Percentiles rank a stretch among this genome's conserved stretches.
These are phyloP conservation scores for Candolleomyces aberdarensis DNA, from an alignment of 768 basidiomycete genomes.

Conservation along the genomic window DNA sequence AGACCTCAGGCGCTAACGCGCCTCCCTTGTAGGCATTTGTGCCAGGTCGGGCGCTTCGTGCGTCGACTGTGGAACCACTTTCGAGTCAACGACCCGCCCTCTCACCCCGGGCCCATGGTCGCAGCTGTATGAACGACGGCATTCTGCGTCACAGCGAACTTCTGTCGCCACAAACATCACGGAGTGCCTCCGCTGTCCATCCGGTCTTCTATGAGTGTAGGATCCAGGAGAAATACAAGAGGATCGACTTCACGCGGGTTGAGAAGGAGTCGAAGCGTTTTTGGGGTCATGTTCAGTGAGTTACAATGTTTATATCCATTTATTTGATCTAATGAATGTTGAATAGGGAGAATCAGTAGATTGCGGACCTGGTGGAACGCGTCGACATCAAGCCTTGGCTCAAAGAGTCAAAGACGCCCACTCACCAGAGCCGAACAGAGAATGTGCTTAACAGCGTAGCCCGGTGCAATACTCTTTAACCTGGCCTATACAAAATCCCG, in stretches of 20 bases:
- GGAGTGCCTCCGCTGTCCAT: constrained; percentile 21
- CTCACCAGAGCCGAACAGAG: constrained; percentile 25
- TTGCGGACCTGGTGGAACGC: constrained; percentile 28
- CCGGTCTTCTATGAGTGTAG: constrained; percentile 25
- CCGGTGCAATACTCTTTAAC: constrained; percentile 25
- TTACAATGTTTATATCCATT: background rate
- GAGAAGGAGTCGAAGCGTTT: constrained; percentile 27
- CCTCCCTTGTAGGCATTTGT: too few species aligned
- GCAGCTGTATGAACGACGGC: constrained; percentile 20
- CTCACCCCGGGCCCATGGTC: background rate
- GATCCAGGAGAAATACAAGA: constrained; percentile 21
- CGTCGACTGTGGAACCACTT: too few species aligned
- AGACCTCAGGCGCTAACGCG: too few species aligned
- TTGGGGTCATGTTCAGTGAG: constrained; percentile 25
- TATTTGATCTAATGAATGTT: background rate
- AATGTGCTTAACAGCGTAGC: constrained; percentile 24
- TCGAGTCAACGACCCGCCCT: background rate
- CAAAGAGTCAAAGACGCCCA: constrained; percentile 30
- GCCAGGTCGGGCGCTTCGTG: too few species aligned
- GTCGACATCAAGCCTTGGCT: constrained; percentile 40
- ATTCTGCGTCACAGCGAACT: constrained; percentile 25
- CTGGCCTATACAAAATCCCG: constrained; percentile 26
- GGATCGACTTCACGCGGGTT: constrained; percentile 21
- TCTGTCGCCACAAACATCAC: constrained; percentile 19
- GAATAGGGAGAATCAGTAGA: constrained; percentile 16